phyloP scores from a whole-genome alignment of 75 land plant species.

The Sequoiadendron giganteum region DNA sequence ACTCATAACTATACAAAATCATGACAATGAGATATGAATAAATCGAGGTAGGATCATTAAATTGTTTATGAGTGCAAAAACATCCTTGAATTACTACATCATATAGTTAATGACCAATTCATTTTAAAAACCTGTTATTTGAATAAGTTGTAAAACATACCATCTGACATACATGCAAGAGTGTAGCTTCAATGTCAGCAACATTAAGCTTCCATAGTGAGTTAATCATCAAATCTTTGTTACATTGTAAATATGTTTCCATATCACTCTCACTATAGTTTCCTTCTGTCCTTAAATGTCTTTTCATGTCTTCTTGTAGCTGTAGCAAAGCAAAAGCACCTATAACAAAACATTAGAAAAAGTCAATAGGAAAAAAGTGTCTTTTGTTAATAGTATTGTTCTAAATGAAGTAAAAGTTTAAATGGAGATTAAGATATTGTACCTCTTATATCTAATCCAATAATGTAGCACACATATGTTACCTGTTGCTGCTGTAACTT shows the following conservation, averaged over 20 bases:
- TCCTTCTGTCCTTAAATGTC: slow-evolving; percentile 37
- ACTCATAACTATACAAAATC: not conserved
- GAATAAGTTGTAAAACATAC: slow-evolving; percentile 13
- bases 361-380: not conserved
- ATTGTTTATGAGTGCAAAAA: not conserved
- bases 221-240: slow-evolving; percentile 55
- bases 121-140: not conserved
- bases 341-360: not conserved
- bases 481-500: slow-evolving; percentile 73
- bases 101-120: not conserved
- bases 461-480: not conserved
- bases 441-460: not conserved
- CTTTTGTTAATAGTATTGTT: not conserved
- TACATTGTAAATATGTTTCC: slow-evolving; percentile 38
- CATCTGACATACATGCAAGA: slow-evolving; percentile 70
- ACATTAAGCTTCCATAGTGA: slow-evolving; percentile 75
- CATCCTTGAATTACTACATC: not conserved
- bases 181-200: slow-evolving; percentile 66
- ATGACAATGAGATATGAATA: not conserved
- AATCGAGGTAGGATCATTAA: not conserved
- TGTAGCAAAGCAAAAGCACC: slow-evolving; percentile 70
- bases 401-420: not conserved
- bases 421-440: not conserved
- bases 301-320: slow-evolving; percentile 54
- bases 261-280: slow-evolving; percentile 28